Conservation (phyloP, 176 grass and related monocot genomes). For the Bonia amplexicaulis region DNA sequence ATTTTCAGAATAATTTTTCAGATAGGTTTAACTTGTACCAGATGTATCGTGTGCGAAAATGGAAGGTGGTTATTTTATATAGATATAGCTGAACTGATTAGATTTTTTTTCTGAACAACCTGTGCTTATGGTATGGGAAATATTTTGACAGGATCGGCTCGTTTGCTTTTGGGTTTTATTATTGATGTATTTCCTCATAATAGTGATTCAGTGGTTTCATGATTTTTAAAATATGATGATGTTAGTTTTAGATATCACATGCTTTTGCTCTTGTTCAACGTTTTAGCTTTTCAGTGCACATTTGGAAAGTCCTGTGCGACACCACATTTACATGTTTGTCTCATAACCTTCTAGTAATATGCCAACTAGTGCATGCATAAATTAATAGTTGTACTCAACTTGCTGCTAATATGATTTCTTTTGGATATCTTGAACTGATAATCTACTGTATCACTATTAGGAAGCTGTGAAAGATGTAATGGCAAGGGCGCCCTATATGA, state of each 20-base stretch:
- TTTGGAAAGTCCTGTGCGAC: neutral
- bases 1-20: neutral
- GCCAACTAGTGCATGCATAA: neutral
- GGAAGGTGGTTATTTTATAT: neutral
- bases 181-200: neutral
- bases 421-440: conserved; percentile 23
- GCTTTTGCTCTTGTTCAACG: neutral
- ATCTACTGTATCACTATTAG: conserved; percentile 32
- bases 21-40: neutral
- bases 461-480: conserved; percentile 66
- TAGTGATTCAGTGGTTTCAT: neutral
- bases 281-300: neutral
- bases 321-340: neutral
- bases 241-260: neutral
- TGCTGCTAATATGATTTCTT: neutral
- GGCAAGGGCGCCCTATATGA: conserved; percentile 52
- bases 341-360: neutral
- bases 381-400: neutral
- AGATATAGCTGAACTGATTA: neutral
- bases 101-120: neutral
- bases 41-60: neutral
- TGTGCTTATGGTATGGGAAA: neutral
- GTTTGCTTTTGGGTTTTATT: neutral
- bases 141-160: neutral
- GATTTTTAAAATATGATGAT: neutral